Conservation (phyloP, 129 eudicot species). For the Flaveria brownii region DNA sequence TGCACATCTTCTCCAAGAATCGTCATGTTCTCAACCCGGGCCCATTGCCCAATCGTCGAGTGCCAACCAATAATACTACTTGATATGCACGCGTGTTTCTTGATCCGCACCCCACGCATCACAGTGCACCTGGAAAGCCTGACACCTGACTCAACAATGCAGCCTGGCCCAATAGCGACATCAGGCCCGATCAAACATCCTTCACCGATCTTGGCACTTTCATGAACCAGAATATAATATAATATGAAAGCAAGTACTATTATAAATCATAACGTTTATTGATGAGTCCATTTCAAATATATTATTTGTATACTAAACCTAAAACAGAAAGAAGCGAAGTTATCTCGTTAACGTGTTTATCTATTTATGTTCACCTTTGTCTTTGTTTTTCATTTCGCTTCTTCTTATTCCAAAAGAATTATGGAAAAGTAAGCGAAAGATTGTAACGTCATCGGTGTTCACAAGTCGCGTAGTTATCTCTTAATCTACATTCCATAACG, state of each 20-base stretch:
- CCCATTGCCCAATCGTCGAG: constrained; percentile 94
- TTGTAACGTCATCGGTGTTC: not conserved
- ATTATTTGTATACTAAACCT: not conserved
- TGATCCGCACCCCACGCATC: constrained; percentile 89
- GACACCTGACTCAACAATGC: constrained; percentile 87
- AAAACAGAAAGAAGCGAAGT: not conserved
- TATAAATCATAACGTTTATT: too few species aligned
- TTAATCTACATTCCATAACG: not conserved
- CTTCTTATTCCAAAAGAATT: not conserved
- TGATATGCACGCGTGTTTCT: constrained; percentile 86
- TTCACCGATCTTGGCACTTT: constrained; percentile 81
- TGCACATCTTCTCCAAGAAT: too few species aligned
- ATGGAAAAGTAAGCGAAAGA: not conserved
- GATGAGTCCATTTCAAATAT: too few species aligned
- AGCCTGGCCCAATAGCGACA: constrained; percentile 93
- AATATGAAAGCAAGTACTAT: too few species aligned
- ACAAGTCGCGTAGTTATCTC: not conserved
- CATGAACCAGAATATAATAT: constrained; percentile 64
- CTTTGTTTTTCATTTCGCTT: not conserved
- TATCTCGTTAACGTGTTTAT: not conserved
- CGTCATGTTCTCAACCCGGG: constrained; percentile 98
- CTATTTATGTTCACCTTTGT: not conserved
- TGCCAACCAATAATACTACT: constrained; percentile 95
- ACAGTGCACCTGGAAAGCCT: constrained; percentile 91
- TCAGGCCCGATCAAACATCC: constrained; percentile 97